These are phyloP conservation scores for Phanerodontia chrysosporium DNA, from an alignment of 768 basidiomycete species.

Conservation along the genomic window DNA sequence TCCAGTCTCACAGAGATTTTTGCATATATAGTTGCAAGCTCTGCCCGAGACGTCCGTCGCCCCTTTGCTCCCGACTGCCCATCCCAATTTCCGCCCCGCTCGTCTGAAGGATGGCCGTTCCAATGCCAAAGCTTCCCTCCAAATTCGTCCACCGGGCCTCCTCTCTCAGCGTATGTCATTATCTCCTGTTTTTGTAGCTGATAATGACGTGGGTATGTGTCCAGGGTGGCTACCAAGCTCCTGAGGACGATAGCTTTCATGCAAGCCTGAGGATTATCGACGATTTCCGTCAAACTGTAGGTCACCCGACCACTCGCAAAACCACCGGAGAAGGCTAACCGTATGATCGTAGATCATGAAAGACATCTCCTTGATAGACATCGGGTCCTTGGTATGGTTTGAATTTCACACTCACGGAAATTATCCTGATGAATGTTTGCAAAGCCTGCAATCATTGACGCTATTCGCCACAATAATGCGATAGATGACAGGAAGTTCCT, in stretches of 20 bases:
- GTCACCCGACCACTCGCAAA: too few species aligned
- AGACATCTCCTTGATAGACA: constrained; percentile 34
- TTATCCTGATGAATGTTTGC: background rate
- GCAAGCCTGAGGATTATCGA: background rate
- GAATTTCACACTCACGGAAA: background rate
- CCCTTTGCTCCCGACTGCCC: background rate
- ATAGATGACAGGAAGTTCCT: constrained; percentile 77
- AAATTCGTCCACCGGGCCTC: background rate
- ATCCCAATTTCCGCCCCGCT: background rate
- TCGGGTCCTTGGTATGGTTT: constrained; percentile 40
- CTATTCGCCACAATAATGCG: constrained; percentile 51
- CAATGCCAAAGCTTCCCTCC: background rate
- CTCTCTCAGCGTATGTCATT: background rate
- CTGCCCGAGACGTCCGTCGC: background rate
- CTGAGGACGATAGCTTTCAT: background rate
- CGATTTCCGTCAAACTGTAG: background rate
- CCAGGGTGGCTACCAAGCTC: background rate
- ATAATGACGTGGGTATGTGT: background rate
- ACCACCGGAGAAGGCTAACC: background rate
- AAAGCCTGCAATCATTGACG: constrained; percentile 60
- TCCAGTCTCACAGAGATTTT: background rate
- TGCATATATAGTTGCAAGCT: background rate
- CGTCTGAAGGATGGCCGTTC: background rate
- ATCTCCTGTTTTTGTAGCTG: background rate
- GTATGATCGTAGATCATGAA: constrained; percentile 37